phyloP scores from a whole-genome alignment of 305 asterid genomes.

The Salvia sclarea region DNA sequence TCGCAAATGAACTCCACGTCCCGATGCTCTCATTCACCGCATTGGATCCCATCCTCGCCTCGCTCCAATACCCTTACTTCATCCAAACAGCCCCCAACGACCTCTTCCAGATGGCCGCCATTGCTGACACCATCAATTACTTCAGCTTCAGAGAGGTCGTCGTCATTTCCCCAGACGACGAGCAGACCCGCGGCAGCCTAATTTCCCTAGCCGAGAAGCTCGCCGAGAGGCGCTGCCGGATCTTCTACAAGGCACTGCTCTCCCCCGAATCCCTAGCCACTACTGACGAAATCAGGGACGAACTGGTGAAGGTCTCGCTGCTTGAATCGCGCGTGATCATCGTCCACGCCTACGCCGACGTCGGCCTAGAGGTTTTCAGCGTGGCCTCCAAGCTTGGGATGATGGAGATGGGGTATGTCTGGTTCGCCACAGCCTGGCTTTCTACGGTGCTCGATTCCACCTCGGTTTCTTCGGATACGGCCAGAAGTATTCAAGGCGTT shows the following conservation, averaged over 20 bases:
- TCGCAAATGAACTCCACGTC: conserved; percentile 73
- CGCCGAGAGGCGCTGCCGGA: conserved; percentile 51
- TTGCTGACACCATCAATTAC: conserved; percentile 60
- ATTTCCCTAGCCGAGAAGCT: conserved; percentile 59
- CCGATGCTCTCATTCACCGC: conserved; percentile 87
- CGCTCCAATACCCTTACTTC: conserved; percentile 82
- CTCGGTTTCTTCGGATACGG: conserved; percentile 27
- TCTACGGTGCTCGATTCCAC: conserved; percentile 64
- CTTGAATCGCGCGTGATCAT: conserved; percentile 72
- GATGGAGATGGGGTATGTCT: conserved; percentile 69
- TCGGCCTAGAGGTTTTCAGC: conserved; percentile 54
- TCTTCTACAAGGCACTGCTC: conserved; percentile 60
- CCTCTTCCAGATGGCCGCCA: conserved; percentile 69
- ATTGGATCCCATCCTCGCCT: conserved; percentile 67
- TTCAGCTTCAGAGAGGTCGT: conserved; percentile 59
- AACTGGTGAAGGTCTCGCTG: conserved; percentile 45
- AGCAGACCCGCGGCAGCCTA: conserved; percentile 63
- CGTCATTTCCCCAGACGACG: conserved; percentile 64
- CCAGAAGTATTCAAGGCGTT: conserved; percentile 60
- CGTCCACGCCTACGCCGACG: conserved; percentile 47
- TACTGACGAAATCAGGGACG: conserved; percentile 37
- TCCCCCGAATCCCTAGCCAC: conserved; percentile 52
- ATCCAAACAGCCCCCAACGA: conserved; percentile 79
- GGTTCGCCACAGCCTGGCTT: conserved; percentile 88
- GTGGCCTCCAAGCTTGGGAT: conserved; percentile 61